These are phyloP conservation scores for Penicillium sp. DNA, from an alignment of 2,329 filamentous ascomycete species.

Conservation along the genomic window DNA sequence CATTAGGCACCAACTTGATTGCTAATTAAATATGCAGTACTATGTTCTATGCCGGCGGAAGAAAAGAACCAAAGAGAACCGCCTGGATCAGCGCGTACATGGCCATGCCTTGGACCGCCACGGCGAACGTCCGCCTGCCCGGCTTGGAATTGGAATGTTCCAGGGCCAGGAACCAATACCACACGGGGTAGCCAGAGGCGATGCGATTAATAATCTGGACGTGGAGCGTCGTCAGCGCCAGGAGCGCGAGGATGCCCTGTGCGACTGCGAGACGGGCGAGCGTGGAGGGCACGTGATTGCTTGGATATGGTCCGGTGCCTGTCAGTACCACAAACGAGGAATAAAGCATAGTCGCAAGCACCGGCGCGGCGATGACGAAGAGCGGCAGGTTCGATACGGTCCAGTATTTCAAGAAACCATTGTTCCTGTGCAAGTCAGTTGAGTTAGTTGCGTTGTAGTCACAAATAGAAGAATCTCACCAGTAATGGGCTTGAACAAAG, in stretches of 20 bases:
- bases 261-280: slow-evolving; percentile 61
- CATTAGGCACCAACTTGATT: not conserved
- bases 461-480: slow-evolving; percentile 51
- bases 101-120: slow-evolving; percentile 64
- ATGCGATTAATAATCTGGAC: slow-evolving; percentile 91
- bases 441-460: not conserved
- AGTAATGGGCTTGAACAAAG: slow-evolving; percentile 86
- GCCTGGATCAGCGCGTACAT: slow-evolving; percentile 82
- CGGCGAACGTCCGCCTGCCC: slow-evolving; percentile 19
- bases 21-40: not conserved
- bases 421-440: slow-evolving; percentile 59
- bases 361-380: slow-evolving; percentile 77
- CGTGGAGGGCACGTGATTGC: slow-evolving; percentile 18
- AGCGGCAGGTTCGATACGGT: slow-evolving; percentile 78
- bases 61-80: slow-evolving; percentile 79
- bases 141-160: slow-evolving; percentile 13
- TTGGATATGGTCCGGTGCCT: slow-evolving; percentile 1
- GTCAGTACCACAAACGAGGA: slow-evolving; percentile 54
- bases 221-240: slow-evolving; percentile 78
- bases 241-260: slow-evolving; percentile 66
- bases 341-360: slow-evolving; percentile 62
- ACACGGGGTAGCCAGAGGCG: slow-evolving; percentile 81
- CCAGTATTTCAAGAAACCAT: slow-evolving; percentile 89
- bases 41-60: slow-evolving; percentile 73
- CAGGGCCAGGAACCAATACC: slow-evolving; percentile 67